Percentiles rank a stretch among this genome's conserved stretches.
Conservation (phyloP, 2,329 filamentous ascomycete genomes). For the Fusarium scirpi region DNA sequence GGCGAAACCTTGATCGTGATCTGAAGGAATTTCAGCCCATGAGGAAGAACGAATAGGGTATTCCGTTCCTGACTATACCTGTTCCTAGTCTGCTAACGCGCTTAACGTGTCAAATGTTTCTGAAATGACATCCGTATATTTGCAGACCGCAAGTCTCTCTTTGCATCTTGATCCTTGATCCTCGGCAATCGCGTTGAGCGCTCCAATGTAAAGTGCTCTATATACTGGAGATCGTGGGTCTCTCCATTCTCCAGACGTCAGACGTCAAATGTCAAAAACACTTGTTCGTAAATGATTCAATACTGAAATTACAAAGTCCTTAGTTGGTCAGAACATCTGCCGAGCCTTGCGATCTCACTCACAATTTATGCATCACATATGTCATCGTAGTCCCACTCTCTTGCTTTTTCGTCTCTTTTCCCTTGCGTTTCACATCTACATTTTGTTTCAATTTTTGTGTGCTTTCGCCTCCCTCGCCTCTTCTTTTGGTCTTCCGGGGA, state of each 20-base stretch:
- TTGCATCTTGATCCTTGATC: background rate
- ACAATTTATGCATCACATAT: constrained; percentile 33
- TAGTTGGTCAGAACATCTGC: constrained; percentile 27
- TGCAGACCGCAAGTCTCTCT: constrained; percentile 1
- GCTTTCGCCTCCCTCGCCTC: constrained; percentile 21
- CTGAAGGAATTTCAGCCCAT: background rate
- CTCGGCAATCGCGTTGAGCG: constrained; percentile 3
- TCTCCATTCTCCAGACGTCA: constrained; percentile 1
- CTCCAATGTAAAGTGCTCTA: background rate
- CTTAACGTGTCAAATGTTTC: constrained; percentile 4
- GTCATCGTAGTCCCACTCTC: constrained; percentile 18
- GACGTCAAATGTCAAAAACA: background rate
- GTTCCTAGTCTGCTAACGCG: constrained; percentile 31
- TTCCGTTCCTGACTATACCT: constrained; percentile 32
- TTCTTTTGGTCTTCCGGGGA: constrained; percentile 1
- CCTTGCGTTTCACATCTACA: background rate
- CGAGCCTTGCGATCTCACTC: constrained; percentile 27
- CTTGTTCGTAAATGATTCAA: constrained; percentile 1
- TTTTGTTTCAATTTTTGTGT: background rate
- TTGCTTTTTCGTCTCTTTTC: constrained; percentile 1
- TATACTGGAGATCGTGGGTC: constrained; percentile 3
- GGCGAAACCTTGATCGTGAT: constrained; percentile 3
- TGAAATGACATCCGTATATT: background rate
- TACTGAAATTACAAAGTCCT: background rate
- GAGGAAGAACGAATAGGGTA: constrained; percentile 5